Percentiles rank a stretch among this genome's conserved stretches.
phyloP scores from a whole-genome alignment of 345 rosid genomes.

The Camelina laxa region DNA sequence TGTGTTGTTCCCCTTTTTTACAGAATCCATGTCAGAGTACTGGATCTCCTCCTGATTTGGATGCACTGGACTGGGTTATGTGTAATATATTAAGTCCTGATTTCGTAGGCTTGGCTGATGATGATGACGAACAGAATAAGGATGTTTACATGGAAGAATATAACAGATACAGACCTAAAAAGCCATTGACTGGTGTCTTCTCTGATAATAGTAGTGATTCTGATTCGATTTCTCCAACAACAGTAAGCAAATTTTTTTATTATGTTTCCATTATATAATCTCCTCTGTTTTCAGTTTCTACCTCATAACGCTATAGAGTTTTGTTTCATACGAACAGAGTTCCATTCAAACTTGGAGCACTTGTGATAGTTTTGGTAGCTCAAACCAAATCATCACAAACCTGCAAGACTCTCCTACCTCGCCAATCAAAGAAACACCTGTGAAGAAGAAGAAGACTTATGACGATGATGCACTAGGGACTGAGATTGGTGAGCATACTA shows the following conservation, averaged over 20 bases:
- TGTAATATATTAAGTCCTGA: neutral
- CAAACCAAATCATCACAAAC: too few relatives aligned
- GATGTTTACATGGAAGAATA: neutral
- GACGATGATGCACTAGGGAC: too few relatives aligned
- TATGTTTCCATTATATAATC: neutral
- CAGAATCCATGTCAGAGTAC: neutral
- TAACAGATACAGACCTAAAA: slow-evolving; percentile 11
- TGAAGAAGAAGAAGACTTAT: too few relatives aligned
- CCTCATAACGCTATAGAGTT: neutral
- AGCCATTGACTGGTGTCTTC: slow-evolving; percentile 13
- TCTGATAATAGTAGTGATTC: slow-evolving; percentile 8
- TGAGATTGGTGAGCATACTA: too few relatives aligned
- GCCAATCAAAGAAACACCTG: too few relatives aligned
- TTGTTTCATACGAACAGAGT: neutral
- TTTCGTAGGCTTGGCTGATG: neutral
- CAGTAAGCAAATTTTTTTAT: slow-evolving; percentile 24
- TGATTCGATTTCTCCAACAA: neutral
- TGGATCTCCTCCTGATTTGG: neutral
- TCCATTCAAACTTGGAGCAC: too few relatives aligned
- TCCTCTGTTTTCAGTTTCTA: slow-evolving; percentile 2
- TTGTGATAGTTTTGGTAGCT: too few relatives aligned
- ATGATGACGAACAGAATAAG: neutral
- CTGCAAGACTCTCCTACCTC: too few relatives aligned
- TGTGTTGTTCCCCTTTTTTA: too few relatives aligned
- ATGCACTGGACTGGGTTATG: neutral